Evolutionary conservation across 129 eudicot genomes (phyloP).

Genomic region (Ambrosia trifida): DNA sequence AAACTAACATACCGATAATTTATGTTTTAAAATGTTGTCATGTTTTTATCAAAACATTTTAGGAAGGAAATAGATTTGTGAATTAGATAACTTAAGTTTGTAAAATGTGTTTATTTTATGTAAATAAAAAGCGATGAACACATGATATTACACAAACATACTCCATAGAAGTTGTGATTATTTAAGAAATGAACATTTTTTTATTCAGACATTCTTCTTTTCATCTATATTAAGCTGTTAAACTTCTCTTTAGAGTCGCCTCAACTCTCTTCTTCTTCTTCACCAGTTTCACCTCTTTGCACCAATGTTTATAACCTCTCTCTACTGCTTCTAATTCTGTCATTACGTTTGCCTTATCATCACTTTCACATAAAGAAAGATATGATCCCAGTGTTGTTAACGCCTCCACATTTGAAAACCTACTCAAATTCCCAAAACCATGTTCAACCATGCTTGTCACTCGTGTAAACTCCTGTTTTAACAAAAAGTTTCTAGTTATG

Average conservation of each 20-base stretch:
- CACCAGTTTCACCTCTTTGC: slow-evolving; percentile 53
- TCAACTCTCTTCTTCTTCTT: slow-evolving; percentile 53
- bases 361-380: slow-evolving; percentile 37
- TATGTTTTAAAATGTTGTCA: too few species aligned
- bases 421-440: slow-evolving; percentile 21
- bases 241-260: slow-evolving; percentile 52
- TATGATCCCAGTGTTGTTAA: slow-evolving; percentile 40
- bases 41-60: too few species aligned
- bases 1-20: too few species aligned
- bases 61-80: too few species aligned
- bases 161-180: background rate
- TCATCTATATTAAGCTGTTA: slow-evolving; percentile 23
- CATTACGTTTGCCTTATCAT: slow-evolving; percentile 35
- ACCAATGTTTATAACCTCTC: slow-evolving; percentile 51
- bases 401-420: slow-evolving; percentile 27
- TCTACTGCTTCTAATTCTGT: slow-evolving; percentile 58
- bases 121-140: too few species aligned
- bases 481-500: slow-evolving; percentile 3
- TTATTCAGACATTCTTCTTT: background rate
- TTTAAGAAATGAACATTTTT: background rate
- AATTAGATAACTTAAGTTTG: background rate
- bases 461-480: slow-evolving; percentile 22
- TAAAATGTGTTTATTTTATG: background rate
- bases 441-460: background rate
- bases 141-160: background rate